A percentile compares a stretch with the other conserved stretches of the same genome.
Evolutionary conservation across 1,139 yeast species (phyloP).

Genomic region (Kurtzmaniella quercitrusa): DNA sequence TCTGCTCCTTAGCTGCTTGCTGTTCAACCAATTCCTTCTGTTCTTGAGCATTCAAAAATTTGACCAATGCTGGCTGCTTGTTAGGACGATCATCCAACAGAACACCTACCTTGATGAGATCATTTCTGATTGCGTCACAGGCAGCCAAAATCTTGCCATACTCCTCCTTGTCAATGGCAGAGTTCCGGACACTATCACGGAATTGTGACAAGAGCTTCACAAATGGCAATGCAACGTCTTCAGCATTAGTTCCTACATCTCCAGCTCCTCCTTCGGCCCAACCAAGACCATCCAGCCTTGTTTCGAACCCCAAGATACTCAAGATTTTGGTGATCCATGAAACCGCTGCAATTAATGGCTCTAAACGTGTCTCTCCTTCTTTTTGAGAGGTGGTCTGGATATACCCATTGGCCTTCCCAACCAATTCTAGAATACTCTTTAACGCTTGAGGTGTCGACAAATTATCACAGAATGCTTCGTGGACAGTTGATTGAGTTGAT

Average conservation of each 20-base stretch:
- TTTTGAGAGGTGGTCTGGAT: conserved; percentile 44
- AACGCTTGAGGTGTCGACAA: conserved; percentile 75
- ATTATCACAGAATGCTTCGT: conserved; percentile 83
- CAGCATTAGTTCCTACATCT: conserved; percentile 34
- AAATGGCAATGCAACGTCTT: conserved; percentile 73
- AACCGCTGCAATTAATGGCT: conserved; percentile 61
- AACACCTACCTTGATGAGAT: conserved; percentile 70
- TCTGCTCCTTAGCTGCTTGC: conserved; percentile 59
- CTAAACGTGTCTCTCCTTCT: conserved; percentile 49
- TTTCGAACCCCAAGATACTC: conserved; percentile 68
- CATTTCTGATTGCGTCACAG: conserved; percentile 41
- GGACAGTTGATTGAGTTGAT: conserved; percentile 57
- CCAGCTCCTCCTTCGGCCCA: conserved; percentile 44
- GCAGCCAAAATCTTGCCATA: conserved; percentile 50
- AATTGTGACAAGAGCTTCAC: conserved; percentile 73
- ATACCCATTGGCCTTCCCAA: conserved; percentile 69
- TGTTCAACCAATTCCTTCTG: conserved; percentile 58
- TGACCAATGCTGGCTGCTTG: conserved; percentile 71
- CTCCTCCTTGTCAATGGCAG: conserved; percentile 66
- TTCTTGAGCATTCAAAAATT: conserved; percentile 70
- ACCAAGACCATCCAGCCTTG: conserved; percentile 68
- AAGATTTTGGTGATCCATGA: conserved; percentile 70
- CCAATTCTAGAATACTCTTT: conserved; percentile 60
- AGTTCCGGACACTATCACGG: conserved; percentile 73
- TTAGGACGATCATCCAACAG: conserved; percentile 85